Base-by-base conservation (phyloP, 2,329 filamentous ascomycete species). In the Aspergillus udagawae region DNA sequence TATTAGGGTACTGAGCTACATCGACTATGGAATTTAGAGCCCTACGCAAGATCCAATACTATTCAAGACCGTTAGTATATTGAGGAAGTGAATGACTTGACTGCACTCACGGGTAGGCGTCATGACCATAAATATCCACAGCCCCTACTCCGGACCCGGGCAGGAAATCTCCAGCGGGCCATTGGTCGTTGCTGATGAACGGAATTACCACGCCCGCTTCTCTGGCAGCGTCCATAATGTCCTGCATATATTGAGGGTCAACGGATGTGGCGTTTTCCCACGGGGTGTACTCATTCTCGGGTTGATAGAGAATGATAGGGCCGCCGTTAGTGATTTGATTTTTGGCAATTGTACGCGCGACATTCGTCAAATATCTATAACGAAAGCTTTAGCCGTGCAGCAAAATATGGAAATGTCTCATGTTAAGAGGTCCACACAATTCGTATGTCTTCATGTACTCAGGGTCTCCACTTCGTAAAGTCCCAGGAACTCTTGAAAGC, bases 251-350 rank as follows among this genome's bases (percentile, higher is more conserved):
- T 0, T 81, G 77, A 0, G 81, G 79, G 64, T 91, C 85, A 0
- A 87, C 87, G 62, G 88, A 90, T 3, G 73, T 70, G 20, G 82
- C 75, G 2, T 75, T 75, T 3, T 73, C 74, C 17, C 75, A 73
- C 1, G 78, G 73, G 1, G 82, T 86, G 67, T 93, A 92, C 70
- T 94, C 91, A 60, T 94, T 95, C 70, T 95, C 91, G 0, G 89
- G 87, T 70, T 95, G 91, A 45, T 89, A 82, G 1, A 93, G 75
- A 58, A 95, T 90, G 7, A 95, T 81, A 0, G 90, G 90, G 0
- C 91, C 91, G 0, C 89, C 90, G 53, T 92, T 90, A 1, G 89
- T 93, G 66, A 95, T 92, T 65, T 94, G 90, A 0, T 84, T 86
- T 54, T 86, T 83, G 3, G 90, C 88, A 62, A 95, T 87, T 7